phyloP scores from a whole-genome alignment of 192 early-diverging fungal genomes.

The Physocladia obscura region DNA sequence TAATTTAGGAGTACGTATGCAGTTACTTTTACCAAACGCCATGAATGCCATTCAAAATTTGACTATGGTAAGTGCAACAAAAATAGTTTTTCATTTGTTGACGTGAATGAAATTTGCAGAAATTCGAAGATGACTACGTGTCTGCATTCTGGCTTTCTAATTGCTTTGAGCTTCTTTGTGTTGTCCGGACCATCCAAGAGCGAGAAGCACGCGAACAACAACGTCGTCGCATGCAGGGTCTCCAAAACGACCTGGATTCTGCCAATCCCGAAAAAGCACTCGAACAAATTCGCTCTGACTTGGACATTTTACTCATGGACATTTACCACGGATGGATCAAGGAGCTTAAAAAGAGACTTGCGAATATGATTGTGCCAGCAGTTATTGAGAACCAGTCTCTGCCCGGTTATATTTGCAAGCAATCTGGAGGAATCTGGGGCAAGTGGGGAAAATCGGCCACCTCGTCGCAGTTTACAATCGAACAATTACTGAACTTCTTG shows the following conservation, averaged over 20 bases:
- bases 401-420: conserved; percentile 88
- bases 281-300: conserved; percentile 82
- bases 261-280: conserved; percentile 70
- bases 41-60: conserved; percentile 64
- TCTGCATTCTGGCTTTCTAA: conserved; percentile 98
- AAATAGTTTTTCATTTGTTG: conserved; percentile 3
- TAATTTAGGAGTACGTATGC: conserved; percentile 79
- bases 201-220: conserved; percentile 51
- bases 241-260: conserved; percentile 24
- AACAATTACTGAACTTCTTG: conserved; percentile 90
- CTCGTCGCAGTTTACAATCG: conserved; percentile 83
- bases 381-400: conserved; percentile 94
- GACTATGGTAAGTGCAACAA: conserved; percentile 40
- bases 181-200: conserved; percentile 70
- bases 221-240: conserved; percentile 36
- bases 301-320: conserved; percentile 87
- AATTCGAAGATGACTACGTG: conserved; percentile 79
- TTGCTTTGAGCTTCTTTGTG: conserved; percentile 88
- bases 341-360: conserved; percentile 89
- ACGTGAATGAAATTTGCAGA: conserved; percentile 21
- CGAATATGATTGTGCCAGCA: conserved; percentile 92
- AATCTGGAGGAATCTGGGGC: conserved; percentile 85
- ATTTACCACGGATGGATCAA: conserved; percentile 99
- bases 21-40: conserved; percentile 79
- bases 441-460: conserved; percentile 80